These are phyloP conservation scores for Amanita fuliginea DNA, from an alignment of 768 basidiomycete genomes.

Conservation along the genomic window DNA sequence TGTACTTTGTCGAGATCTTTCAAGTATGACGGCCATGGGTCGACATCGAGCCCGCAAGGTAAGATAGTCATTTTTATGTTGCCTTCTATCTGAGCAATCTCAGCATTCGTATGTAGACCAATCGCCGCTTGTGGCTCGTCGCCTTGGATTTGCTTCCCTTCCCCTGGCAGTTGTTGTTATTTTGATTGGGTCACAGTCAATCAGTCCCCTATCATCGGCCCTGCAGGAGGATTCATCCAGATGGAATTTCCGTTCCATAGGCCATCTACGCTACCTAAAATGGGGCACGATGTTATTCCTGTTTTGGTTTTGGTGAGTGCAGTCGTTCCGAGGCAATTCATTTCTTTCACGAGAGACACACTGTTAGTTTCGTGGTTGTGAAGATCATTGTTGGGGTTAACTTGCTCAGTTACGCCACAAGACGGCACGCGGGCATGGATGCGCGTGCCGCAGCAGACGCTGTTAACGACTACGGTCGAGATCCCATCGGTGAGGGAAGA, in stretches of 20 bases:
- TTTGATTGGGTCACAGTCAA: slow-evolving; percentile 65
- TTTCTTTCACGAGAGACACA: background rate
- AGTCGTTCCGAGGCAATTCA: slow-evolving; percentile 10
- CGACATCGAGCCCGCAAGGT: slow-evolving; percentile 66
- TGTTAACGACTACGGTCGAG: slow-evolving; percentile 82
- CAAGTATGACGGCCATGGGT: slow-evolving; percentile 65
- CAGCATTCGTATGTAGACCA: slow-evolving; percentile 91
- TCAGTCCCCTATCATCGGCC: slow-evolving; percentile 47
- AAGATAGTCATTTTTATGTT: background rate
- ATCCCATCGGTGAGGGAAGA: slow-evolving; percentile 83
- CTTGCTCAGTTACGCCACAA: slow-evolving; percentile 73
- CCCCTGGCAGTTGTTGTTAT: slow-evolving; percentile 81
- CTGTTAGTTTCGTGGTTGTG: slow-evolving; percentile 63
- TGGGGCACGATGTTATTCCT: slow-evolving; percentile 55
- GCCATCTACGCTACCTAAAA: slow-evolving; percentile 43
- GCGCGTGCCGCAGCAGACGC: slow-evolving; percentile 60
- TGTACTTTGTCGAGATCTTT: slow-evolving; percentile 87
- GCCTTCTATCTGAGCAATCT: slow-evolving; percentile 4
- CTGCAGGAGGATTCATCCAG: slow-evolving; percentile 9
- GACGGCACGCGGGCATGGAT: slow-evolving; percentile 68
- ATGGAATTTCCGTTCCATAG: slow-evolving; percentile 34
- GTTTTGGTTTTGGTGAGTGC: slow-evolving; percentile 77
- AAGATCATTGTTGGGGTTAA: slow-evolving; percentile 92
- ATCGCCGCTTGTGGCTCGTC: slow-evolving; percentile 86
- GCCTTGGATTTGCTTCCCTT: slow-evolving; percentile 87